Evolutionary conservation across 202 grass and related monocot genomes (phyloP), one percentile per base, ranked within the genome.

Genomic region (Tripidium arundinaceum): DNA sequence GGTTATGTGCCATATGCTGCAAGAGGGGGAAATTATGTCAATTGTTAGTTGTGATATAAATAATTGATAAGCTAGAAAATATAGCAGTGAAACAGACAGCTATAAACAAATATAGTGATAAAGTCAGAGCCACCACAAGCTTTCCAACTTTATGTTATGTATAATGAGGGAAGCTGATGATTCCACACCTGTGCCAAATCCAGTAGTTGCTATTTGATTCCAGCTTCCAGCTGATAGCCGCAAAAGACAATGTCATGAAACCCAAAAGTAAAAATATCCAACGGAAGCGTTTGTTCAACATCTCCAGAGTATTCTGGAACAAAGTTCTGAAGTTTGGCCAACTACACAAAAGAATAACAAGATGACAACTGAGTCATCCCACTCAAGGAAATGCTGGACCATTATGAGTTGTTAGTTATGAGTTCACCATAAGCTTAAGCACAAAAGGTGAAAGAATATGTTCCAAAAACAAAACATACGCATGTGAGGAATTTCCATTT

Each of bases 1-100:
- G 27, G 86, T 98, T 78, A 98, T 93, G 82, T 98, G 95, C 95
- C 95, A 98, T 38, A 94, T 65, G 79, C 95, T 98, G 92, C 86
- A 91, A 31, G 27, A 36, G 22, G 78, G 55, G 40, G 72, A 46
- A 25, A 40, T 24, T 42, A 14, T 27, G 41, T 42, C 24, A 36
- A n/a, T 78, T 60, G 13, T 74, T 60, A 59, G 29, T 45, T 26
- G 27, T 46, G 38, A 38, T 49, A 60, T 40, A 12, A 14, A 19
- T 82, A 78, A 37, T 33, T 8, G 6, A 41, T 42, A 68, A 49
- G 1, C 12, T 62, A 62, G 28, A 71, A 72, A 41, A 72, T 28
- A 40, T 5, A 46, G 25, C 27, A 18, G 62, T 49, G 14, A 18
- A 52, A 34, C 14, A 68, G 1, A 60, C 7, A 25, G 18, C 11